These are phyloP conservation scores for Nicotiana tomentosiformis DNA, from an alignment of 257 asterid species.

Conservation along the genomic window DNA sequence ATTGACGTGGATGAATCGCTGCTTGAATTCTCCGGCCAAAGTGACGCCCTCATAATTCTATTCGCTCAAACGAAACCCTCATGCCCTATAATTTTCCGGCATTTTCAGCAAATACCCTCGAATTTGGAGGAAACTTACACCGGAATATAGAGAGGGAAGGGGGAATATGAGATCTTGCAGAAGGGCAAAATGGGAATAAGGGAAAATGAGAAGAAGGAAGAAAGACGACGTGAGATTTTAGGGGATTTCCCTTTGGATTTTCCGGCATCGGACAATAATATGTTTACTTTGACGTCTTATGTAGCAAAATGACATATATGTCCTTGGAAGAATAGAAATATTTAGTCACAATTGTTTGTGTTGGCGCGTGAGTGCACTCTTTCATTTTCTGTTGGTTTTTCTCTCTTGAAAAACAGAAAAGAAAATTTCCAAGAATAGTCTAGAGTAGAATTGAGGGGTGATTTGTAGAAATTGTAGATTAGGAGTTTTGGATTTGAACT, in stretches of 20 bases:
- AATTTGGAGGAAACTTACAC: conserved; percentile 23
- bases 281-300: conserved; percentile 8
- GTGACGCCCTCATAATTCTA: conserved; percentile 24
- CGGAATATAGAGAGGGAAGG: not conserved
- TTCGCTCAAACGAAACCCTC: conserved; percentile 65
- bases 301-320: not conserved
- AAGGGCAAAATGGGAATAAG: conserved; percentile 31
- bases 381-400: no score
- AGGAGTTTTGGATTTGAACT: no score
- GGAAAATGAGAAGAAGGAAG: conserved; percentile 17
- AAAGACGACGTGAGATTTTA: not conserved
- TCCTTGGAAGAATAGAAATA: not conserved
- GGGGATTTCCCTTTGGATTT: not conserved
- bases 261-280: conserved; percentile 37
- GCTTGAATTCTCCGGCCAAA: conserved; percentile 52
- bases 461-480: no score
- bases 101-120: conserved; percentile 21
- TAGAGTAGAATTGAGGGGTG: no score
- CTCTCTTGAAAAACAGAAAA: no score
- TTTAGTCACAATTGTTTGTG: not conserved
- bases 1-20: conserved; percentile 31
- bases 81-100: conserved; percentile 24
- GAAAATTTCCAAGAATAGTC: no score
- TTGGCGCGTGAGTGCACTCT: not conserved
- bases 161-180: conserved; percentile 23